phyloP scores from a whole-genome alignment of 2,329 filamentous ascomycete species.

The Alternaria sp. region DNA sequence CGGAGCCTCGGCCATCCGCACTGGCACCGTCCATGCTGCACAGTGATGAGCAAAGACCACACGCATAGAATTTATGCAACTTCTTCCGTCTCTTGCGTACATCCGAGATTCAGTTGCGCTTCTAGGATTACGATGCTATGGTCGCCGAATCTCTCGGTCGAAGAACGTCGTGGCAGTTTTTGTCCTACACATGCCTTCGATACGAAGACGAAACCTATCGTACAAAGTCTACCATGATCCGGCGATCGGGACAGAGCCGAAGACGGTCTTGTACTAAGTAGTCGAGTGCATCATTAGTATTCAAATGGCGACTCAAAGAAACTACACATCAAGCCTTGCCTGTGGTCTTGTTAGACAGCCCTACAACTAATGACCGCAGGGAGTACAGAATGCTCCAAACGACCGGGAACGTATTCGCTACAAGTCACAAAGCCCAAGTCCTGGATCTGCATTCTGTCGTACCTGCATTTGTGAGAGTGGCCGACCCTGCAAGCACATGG shows the following conservation, averaged over 20 bases:
- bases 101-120: background rate
- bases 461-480: constrained; percentile 21
- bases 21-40: constrained; percentile 8
- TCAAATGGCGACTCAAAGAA: background rate
- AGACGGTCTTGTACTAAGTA: background rate
- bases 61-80: background rate
- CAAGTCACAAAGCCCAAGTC: constrained; percentile 9
- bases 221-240: background rate
- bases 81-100: background rate
- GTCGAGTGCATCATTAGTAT: background rate
- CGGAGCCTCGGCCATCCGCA: constrained; percentile 1
- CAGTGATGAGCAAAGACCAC: constrained; percentile 3
- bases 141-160: background rate
- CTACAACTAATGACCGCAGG: background rate
- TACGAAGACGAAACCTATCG: background rate
- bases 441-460: constrained; percentile 20
- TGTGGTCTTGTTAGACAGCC: background rate
- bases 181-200: background rate
- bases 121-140: background rate
- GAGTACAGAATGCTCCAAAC: background rate
- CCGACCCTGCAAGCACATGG: constrained; percentile 18
- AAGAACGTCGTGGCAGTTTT: background rate
- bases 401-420: background rate
- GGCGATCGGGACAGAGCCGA: background rate
- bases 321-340: background rate